Evolutionary conservation across 306 rosid species (phyloP).

Genomic region (Malus sieversii): DNA sequence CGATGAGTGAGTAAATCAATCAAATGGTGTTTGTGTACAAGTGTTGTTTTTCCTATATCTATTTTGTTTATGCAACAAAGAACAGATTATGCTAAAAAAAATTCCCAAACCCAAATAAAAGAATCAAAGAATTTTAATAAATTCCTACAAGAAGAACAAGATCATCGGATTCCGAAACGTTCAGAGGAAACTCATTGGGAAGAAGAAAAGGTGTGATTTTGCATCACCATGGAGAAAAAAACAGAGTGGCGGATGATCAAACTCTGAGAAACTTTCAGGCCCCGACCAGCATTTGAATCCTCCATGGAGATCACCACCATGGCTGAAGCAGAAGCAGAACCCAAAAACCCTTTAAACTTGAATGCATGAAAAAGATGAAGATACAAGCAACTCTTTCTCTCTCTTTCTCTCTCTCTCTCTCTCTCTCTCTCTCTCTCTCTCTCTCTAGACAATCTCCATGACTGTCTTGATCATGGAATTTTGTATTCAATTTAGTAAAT

Average conservation of each 20-base stretch:
- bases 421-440: conserved; percentile 5
- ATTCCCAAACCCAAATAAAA: conserved; percentile 34
- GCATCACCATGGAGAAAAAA: conserved; percentile 15
- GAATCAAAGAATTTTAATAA: conserved; percentile 74
- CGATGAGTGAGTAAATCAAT: conserved; percentile 65
- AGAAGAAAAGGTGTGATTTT: conserved; percentile 14
- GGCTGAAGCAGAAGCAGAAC: conserved; percentile 33
- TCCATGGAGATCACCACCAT: conserved; percentile 43
- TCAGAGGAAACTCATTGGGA: conserved; percentile 57
- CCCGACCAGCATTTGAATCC: conserved; percentile 48
- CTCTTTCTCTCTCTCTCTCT: not conserved
- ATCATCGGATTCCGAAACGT: conserved; percentile 96
- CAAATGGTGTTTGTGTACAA: conserved; percentile 30
- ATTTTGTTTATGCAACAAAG: conserved; percentile 18
- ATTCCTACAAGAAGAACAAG: conserved; percentile 45
- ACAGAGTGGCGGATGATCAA: conserved; percentile 31
- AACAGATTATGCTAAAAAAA: conserved; percentile 25
- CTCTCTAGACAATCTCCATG: conserved; percentile 9
- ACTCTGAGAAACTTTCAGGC: conserved; percentile 45
- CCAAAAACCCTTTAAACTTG: conserved; percentile 27
- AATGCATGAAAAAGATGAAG: conserved; percentile 22
- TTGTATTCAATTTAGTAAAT: conserved; percentile 28
- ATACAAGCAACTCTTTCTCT: not conserved
- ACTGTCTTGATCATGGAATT: conserved; percentile 50
- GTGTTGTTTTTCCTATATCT: conserved; percentile 56